Conservation (phyloP, 495 filamentous ascomycete species). For the Neurospora hispaniola region DNA sequence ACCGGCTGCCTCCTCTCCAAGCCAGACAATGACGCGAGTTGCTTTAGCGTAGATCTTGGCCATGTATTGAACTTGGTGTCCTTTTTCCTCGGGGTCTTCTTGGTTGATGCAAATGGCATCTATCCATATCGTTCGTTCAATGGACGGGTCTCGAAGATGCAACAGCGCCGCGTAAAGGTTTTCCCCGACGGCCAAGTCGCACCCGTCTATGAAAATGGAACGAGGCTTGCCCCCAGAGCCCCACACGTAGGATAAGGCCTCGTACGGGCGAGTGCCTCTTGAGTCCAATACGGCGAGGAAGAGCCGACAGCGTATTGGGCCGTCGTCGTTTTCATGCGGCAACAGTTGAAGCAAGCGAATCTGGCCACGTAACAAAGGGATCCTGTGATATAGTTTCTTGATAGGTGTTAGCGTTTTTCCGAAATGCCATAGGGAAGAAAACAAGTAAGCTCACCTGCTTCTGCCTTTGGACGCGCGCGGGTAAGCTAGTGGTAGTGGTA, state of each 20-base stretch:
- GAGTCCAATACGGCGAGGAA: background rate
- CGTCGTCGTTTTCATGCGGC: too few relatives aligned
- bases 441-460: too few relatives aligned
- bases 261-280: background rate
- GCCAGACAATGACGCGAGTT: background rate
- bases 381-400: too few relatives aligned
- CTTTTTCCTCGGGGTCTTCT: background rate
- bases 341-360: too few relatives aligned
- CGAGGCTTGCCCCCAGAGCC: constrained; percentile 6
- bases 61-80: background rate
- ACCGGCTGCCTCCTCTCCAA: constrained; percentile 8
- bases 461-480: too few relatives aligned
- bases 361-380: too few relatives aligned
- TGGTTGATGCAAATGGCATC: background rate
- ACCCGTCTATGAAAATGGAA: constrained; percentile 8
- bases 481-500: too few relatives aligned
- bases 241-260: constrained; percentile 12
- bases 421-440: too few relatives aligned
- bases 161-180: constrained; percentile 15
- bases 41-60: background rate
- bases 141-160: constrained; percentile 8
- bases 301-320: too few relatives aligned
- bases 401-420: too few relatives aligned
- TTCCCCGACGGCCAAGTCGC: constrained; percentile 4
- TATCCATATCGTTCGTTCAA: constrained; percentile 5